phyloP scores from a whole-genome alignment of 192 early-diverging fungal genomes.

The Backusella tarrabulga region DNA sequence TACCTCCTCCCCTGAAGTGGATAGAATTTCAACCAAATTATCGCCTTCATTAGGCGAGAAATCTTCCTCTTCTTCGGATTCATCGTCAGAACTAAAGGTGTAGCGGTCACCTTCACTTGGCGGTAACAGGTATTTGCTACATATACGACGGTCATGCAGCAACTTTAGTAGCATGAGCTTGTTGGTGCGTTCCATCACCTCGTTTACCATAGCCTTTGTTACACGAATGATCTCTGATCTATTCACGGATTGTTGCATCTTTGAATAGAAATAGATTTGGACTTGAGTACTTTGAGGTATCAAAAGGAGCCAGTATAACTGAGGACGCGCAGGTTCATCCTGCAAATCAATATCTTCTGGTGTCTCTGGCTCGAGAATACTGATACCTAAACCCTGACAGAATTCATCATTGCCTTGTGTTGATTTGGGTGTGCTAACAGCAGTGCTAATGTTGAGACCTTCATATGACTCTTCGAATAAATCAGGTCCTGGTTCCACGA shows the following conservation, averaged over 20 bases:
- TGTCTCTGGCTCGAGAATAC: slow-evolving; percentile 26
- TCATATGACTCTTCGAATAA: slow-evolving; percentile 2
- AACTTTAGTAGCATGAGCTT: slow-evolving; percentile 58
- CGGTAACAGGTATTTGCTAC: slow-evolving; percentile 59
- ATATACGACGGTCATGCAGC: slow-evolving; percentile 58
- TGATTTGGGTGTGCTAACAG: background rate
- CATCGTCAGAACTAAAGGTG: slow-evolving; percentile 38
- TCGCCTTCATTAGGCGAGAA: slow-evolving; percentile 23
- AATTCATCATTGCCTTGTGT: slow-evolving; percentile 38
- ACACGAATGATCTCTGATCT: slow-evolving; percentile 53
- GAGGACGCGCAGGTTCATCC: slow-evolving; percentile 19
- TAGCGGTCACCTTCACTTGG: slow-evolving; percentile 40
- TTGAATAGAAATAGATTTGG: slow-evolving; percentile 72
- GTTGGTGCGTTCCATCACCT: slow-evolving; percentile 67
- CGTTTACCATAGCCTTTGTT: slow-evolving; percentile 51
- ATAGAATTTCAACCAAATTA: slow-evolving; percentile 34
- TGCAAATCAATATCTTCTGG: slow-evolving; percentile 19
- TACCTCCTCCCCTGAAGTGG: slow-evolving; percentile 28
- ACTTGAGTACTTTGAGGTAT: slow-evolving; percentile 50
- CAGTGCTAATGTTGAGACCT: slow-evolving; percentile 10
- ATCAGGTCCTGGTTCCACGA: background rate
- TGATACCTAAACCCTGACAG: slow-evolving; percentile 54
- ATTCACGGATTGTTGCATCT: slow-evolving; percentile 46
- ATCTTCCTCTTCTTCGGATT: slow-evolving; percentile 58
- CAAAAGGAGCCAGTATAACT: slow-evolving; percentile 66